Conservation (phyloP, 768 basidiomycete species). For the Tephrocybe sp. region DNA sequence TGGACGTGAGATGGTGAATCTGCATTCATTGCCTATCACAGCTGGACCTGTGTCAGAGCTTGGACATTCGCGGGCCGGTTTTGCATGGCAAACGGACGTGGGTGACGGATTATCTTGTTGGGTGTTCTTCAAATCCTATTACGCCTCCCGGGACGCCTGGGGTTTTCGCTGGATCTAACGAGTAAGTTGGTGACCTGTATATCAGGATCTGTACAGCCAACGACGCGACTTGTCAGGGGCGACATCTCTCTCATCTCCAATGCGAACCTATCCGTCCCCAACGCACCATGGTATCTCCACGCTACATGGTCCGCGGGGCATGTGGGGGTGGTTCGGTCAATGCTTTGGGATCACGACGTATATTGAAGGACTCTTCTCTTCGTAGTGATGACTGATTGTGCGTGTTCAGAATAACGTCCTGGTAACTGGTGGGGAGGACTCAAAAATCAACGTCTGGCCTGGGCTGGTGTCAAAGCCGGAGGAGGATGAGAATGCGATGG, state of each 20-base stretch:
- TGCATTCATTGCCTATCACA: too few species aligned
- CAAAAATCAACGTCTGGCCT: conserved; percentile 45
- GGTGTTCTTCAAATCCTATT: conserved; percentile 39
- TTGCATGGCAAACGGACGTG: conserved; percentile 61
- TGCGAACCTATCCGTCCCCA: conserved; percentile 33
- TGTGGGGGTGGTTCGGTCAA: conserved; percentile 53
- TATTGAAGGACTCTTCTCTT: not conserved
- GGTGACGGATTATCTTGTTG: conserved; percentile 80
- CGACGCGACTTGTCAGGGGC: conserved; percentile 40
- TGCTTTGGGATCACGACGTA: conserved; percentile 58
- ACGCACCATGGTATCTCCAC: conserved; percentile 48
- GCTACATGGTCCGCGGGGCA: conserved; percentile 58
- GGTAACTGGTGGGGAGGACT: conserved; percentile 53
- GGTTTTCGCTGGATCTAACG: conserved; percentile 73
- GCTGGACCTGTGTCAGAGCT: conserved; percentile 57
- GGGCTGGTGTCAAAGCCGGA: conserved; percentile 10
- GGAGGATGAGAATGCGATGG: conserved; percentile 21
- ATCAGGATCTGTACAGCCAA: not conserved
- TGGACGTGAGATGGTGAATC: not conserved
- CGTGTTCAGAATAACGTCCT: conserved; percentile 35
- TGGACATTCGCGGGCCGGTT: conserved; percentile 68
- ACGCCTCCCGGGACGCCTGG: conserved; percentile 39
- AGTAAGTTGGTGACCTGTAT: conserved; percentile 42
- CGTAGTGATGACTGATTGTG: not conserved
- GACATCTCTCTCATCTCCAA: conserved; percentile 57